Conservation (phyloP, 495 filamentous ascomycete genomes). For the Lasiosphaeris hirsuta region DNA sequence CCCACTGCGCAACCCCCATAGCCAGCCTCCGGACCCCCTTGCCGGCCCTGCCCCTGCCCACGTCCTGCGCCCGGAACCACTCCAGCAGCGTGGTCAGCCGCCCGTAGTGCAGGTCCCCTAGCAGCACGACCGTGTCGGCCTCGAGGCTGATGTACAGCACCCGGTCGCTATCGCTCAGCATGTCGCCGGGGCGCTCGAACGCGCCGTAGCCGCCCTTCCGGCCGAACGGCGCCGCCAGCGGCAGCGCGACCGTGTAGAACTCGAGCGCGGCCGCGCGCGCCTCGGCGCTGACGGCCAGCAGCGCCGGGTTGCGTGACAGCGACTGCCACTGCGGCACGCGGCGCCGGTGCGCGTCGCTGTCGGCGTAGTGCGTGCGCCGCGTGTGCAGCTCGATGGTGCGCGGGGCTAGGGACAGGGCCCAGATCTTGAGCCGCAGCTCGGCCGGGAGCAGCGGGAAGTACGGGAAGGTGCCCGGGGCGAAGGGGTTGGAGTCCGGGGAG, state of each 20-base stretch:
- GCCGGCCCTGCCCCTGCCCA: not conserved
- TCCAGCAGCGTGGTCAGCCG: slow-evolving; percentile 22
- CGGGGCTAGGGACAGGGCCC: slow-evolving; percentile 28
- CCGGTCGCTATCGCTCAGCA: slow-evolving; percentile 13
- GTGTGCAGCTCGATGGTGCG: slow-evolving; percentile 36
- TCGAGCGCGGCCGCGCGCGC: slow-evolving; percentile 28
- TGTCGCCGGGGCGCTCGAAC: slow-evolving; percentile 18
- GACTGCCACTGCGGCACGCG: slow-evolving; percentile 28
- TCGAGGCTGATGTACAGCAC: slow-evolving; percentile 29
- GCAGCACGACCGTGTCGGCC: slow-evolving; percentile 29
- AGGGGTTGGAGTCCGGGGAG: not conserved
- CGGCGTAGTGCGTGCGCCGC: slow-evolving; percentile 27
- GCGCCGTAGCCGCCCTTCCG: slow-evolving; percentile 1
- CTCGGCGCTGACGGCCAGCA: slow-evolving; percentile 30
- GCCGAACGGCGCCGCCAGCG: slow-evolving; percentile 17
- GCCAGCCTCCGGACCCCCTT: slow-evolving; percentile 58
- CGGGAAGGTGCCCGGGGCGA: slow-evolving; percentile 17
- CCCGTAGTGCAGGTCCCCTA: slow-evolving; percentile 22
- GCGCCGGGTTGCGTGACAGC: slow-evolving; percentile 29
- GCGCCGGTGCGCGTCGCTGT: not conserved
- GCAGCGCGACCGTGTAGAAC: slow-evolving; percentile 30
- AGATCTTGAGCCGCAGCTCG: slow-evolving; percentile 38
- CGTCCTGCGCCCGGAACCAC: slow-evolving; percentile 23
- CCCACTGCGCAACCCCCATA: slow-evolving; percentile 59
- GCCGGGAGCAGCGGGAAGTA: slow-evolving; percentile 33